Evolutionary conservation across 2,329 filamentous ascomycete genomes (phyloP).

Genomic region (Zasmidium angulare): DNA sequence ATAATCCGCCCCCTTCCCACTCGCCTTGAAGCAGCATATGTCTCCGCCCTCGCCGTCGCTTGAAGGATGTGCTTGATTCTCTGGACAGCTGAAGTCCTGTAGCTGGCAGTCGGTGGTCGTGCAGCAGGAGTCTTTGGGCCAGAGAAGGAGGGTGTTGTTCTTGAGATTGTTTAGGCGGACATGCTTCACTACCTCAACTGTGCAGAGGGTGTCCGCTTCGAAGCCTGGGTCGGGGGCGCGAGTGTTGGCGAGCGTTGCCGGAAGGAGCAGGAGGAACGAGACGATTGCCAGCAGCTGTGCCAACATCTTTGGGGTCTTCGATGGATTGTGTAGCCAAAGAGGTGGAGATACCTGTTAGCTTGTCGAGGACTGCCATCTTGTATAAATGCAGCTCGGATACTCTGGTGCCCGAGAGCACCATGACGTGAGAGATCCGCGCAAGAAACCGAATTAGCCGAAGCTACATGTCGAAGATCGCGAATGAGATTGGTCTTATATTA

Average conservation of each 20-base stretch:
- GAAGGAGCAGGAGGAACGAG: not conserved
- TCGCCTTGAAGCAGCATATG: slow-evolving; percentile 18
- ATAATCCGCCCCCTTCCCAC: slow-evolving; percentile 11
- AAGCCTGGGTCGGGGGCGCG: slow-evolving; percentile 15
- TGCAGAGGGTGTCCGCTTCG: slow-evolving; percentile 30
- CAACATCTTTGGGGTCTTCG: too few relatives aligned
- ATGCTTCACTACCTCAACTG: slow-evolving; percentile 12
- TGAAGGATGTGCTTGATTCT: slow-evolving; percentile 6
- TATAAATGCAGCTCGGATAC: too few relatives aligned
- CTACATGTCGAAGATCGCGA: too few relatives aligned
- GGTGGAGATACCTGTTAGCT: too few relatives aligned
- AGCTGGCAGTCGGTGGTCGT: slow-evolving; percentile 18
- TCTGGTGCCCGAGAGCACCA: not conserved
- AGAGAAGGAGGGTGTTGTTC: slow-evolving; percentile 18
- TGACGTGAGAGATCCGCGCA: not conserved
- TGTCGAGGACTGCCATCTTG: too few relatives aligned
- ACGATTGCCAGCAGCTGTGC: slow-evolving; percentile 50
- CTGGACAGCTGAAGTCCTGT: slow-evolving; percentile 15
- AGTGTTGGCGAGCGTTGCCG: slow-evolving; percentile 42
- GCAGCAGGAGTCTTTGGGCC: slow-evolving; percentile 18
- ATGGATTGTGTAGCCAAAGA: too few relatives aligned
- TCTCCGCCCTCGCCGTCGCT: slow-evolving; percentile 10
- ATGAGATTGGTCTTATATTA: too few relatives aligned
- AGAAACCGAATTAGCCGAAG: not conserved
- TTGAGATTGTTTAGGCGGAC: slow-evolving; percentile 8